Evolutionary conservation across 768 basidiomycete genomes (phyloP), one percentile per base, ranked within the genome.

Genomic region (Xerocomellus intermedius): DNA sequence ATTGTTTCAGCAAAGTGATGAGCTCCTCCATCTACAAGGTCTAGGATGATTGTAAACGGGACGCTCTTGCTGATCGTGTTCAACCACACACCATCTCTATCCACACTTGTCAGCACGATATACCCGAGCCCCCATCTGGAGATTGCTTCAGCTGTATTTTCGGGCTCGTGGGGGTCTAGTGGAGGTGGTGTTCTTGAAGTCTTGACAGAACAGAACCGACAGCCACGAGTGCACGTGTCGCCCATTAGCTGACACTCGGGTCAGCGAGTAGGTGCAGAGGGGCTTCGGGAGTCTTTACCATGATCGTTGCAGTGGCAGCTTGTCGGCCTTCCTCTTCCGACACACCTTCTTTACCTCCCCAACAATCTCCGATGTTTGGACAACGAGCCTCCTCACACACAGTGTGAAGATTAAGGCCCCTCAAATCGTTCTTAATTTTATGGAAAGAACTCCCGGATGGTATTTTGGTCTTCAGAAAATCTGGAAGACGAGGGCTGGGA

Each of bases 281-380:
- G 37, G 43, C 13, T 16, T 36, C 19, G 33, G 22, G 44, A 48
- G 36, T 44, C 51, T 79, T 55, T 59, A 92, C 95, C 97, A 99
- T 98, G 69, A 99, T 99, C 3, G 97, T 99, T 12, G 97, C 97
- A 8, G 97, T 99, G 22, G 97, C 97, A 46, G 83, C 82, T 55
- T 84, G 85, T 61, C 87, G 85, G 30, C 84, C 87, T 52, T 90
- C 89, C 54, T 81, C 82, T 49, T 86, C 84, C 8, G 81, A 83
- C 39, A 71, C 77, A 45, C 78, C 82, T 32, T 82, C 77, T 64
- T 85, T 86, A 9, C 94, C 94, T 39, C 97, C 94, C 97, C 97
- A 99, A 66, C 97, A 99, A 66, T 98, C 96, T n/a, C 96, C 97
- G 52, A 99, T 98, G 66, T 99, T 99, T 0, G 97, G 97, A 77